A percentile compares a stretch with the other conserved stretches of the same genome.
Conservation (phyloP, 768 basidiomycete genomes). For the Rubroboletus satanas region DNA sequence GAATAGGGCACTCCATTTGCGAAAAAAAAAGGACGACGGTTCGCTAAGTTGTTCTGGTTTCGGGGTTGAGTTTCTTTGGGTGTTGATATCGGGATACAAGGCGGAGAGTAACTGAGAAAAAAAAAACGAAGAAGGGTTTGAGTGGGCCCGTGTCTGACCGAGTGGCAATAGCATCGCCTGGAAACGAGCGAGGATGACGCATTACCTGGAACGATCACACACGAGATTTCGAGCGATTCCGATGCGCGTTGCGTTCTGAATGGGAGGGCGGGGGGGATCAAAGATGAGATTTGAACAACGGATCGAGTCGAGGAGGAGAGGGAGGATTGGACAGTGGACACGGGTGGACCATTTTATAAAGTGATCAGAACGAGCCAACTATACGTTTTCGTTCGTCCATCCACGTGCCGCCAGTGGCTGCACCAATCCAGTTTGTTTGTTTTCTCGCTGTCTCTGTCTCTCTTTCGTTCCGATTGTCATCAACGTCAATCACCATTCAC, state of each 20-base stretch:
- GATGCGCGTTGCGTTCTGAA: background rate
- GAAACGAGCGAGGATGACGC: background rate
- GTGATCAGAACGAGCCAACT: conserved; percentile 25
- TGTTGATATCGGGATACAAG: background rate
- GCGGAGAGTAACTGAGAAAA: background rate
- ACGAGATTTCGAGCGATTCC: background rate
- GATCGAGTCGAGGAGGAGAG: background rate
- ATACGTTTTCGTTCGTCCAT: conserved; percentile 21
- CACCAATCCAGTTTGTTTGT: background rate
- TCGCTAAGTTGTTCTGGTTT: background rate
- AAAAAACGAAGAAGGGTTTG: background rate
- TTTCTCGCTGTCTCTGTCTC: background rate
- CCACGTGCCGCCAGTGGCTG: conserved; percentile 20
- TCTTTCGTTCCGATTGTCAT: background rate
- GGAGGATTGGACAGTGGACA: background rate
- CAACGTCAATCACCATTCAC: background rate
- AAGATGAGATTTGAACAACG: background rate
- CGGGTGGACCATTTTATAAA: conserved; percentile 27
- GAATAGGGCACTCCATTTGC: conserved; percentile 57
- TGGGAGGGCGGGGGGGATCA: background rate
- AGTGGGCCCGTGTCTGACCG: background rate
- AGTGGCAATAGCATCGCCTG: background rate
- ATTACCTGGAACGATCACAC: conserved; percentile 1
- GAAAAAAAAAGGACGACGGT: no score
- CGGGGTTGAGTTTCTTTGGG: background rate